These are phyloP conservation scores for Tulasnella calospora DNA, from an alignment of 768 basidiomycete genomes.

Conservation along the genomic window DNA sequence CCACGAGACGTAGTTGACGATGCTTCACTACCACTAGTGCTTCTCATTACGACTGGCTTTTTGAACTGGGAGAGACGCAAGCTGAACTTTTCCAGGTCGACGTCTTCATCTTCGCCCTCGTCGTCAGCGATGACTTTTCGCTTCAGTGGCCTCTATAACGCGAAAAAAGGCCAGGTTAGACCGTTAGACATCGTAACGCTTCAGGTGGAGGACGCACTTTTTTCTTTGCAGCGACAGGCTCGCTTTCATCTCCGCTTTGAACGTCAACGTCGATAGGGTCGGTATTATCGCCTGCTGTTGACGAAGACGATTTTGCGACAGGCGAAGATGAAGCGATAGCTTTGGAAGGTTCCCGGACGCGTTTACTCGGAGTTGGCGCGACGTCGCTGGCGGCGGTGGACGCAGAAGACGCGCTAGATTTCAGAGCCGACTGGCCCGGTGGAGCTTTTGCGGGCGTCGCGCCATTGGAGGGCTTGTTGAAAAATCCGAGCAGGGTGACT, in stretches of 20 bases:
- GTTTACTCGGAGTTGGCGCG: conserved; percentile 11
- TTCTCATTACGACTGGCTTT: conserved; percentile 44
- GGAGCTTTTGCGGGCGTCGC: not conserved
- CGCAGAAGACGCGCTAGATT: conserved; percentile 1
- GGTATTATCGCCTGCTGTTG: conserved; percentile 29
- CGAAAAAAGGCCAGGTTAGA: not conserved
- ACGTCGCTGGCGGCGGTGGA: not conserved
- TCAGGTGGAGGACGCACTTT: not conserved
- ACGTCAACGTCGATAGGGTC: conserved; percentile 63
- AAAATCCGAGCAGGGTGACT: conserved; percentile 25
- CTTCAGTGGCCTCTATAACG: conserved; percentile 23
- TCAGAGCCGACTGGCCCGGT: not conserved
- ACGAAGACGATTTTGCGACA: conserved; percentile 4
- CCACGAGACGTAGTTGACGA: conserved; percentile 17
- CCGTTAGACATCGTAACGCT: not conserved
- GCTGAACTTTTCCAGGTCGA: conserved; percentile 26
- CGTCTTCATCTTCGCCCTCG: conserved; percentile 19
- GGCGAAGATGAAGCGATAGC: conserved; percentile 38
- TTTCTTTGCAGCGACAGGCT: conserved; percentile 36
- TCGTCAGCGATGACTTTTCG: conserved; percentile 27
- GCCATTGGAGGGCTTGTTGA: conserved; percentile 23
- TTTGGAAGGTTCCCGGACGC: conserved; percentile 55
- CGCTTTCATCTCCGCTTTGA: conserved; percentile 45
- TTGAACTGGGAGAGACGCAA: conserved; percentile 28
- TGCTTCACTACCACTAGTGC: conserved; percentile 49